Evolutionary conservation across 768 basidiomycete genomes (phyloP), one percentile per base, ranked within the genome.

Genomic region (Termitomyces sp.): DNA sequence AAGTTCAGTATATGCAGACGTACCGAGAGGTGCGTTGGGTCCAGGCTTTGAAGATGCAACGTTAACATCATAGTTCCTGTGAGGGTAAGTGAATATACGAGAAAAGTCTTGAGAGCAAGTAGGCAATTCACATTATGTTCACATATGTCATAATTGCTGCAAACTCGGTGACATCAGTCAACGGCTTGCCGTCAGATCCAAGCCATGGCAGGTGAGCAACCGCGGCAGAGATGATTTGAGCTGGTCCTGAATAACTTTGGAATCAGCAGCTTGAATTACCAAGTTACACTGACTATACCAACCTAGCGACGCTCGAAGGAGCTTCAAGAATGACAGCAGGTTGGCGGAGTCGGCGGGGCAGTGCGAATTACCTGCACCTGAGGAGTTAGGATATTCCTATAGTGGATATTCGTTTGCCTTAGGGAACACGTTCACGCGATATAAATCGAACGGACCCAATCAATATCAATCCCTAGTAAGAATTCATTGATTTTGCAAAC

Each of bases 1-100:
- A 18, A 18, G 7, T 45, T 12, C 16, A 13, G 13, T 29, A 53
- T 2, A 25, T 10, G 31, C 15, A 39, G 22, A 27, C 62, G 25
- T 58, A 73, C 78, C 77, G 13, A 88, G 78, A 3, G 88, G 89
- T 5, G 89, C 88, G 65, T 90, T 90, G 2, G 89, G 83, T 3
- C 89, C 89, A 1, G 88, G 89, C 40, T 75, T 79, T 1, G 75
- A 68, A 7, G 82, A 81, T 0, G 83, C 77, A 38, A 81, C 81
- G 67, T 77, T 85, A 42, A 87, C 80, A 62, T 89, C 88, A 68
- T 89, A 89, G 68, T 88, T 88, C 88, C 87, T 58, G 15, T 33
- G 6, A 86, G 62, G 27, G 54, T 22, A 31, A 35, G 4, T 12
- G 36, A 35, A 23, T 35, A 68, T 63, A 73, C 64, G 3, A 73